Evolutionary conservation across 2,329 filamentous ascomycete genomes (phyloP).

Genomic region (Aspergillus caelatus): DNA sequence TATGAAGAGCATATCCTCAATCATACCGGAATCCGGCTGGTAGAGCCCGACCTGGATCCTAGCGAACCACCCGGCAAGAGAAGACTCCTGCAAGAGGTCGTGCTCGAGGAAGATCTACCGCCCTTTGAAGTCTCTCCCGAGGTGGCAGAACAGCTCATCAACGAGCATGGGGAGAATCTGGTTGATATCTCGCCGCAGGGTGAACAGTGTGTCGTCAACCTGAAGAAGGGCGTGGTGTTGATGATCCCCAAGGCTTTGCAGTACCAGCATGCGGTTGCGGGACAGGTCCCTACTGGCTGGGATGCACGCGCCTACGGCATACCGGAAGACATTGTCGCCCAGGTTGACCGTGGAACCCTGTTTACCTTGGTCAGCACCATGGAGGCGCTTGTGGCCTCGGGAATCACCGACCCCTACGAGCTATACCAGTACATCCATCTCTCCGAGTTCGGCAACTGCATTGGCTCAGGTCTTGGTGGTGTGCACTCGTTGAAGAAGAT

Average conservation of each 20-base stretch:
- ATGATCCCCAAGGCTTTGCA: constrained; percentile 96
- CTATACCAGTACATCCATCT: constrained; percentile 99
- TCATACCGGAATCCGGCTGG: constrained; percentile 94
- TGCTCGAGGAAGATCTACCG: constrained; percentile 95
- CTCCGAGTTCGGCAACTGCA: constrained; percentile 96
- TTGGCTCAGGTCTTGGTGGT: constrained; percentile 98
- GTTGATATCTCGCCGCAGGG: constrained; percentile 95
- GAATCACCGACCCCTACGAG: constrained; percentile 98
- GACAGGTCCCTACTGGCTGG: constrained; percentile 96
- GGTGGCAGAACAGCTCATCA: constrained; percentile 94
- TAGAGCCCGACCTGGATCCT: constrained; percentile 94
- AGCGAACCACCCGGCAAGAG: constrained; percentile 99
- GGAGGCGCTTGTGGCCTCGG: constrained; percentile 85
- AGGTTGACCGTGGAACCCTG: constrained; percentile 94
- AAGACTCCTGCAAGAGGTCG: constrained; percentile 95
- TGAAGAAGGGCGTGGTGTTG: constrained; percentile 93
- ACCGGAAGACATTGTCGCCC: constrained; percentile 94
- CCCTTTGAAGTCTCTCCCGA: constrained; percentile 97
- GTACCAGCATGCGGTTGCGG: constrained; percentile 95
- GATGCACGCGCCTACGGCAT: constrained; percentile 95
- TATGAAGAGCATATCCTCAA: constrained; percentile 97
- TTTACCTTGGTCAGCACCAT: constrained; percentile 93
- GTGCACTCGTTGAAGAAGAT: constrained; percentile 88
- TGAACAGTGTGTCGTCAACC: constrained; percentile 89
- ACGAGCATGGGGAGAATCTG: constrained; percentile 94